These are phyloP conservation scores for Alternaria sp. DNA, from an alignment of 2,329 filamentous ascomycete genomes.

Conservation along the genomic window DNA sequence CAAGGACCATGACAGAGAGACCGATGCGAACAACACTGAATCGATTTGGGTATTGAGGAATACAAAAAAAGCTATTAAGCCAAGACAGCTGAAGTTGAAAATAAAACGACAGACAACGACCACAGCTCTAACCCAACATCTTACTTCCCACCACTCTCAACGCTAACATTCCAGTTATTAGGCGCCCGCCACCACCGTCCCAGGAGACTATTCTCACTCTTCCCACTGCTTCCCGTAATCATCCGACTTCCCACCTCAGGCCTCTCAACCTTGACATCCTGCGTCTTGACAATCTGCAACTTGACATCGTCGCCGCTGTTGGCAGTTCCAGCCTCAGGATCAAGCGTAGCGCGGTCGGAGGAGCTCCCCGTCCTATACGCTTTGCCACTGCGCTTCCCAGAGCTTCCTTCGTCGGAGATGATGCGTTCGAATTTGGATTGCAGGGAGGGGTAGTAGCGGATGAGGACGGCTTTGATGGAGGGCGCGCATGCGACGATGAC, in stretches of 20 bases:
- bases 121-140: not conserved
- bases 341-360: constrained; percentile 7
- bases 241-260: not conserved
- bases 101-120: no score
- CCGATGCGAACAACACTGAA: not conserved
- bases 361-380: constrained; percentile 1
- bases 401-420: constrained; percentile 6
- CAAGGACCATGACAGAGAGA: not conserved
- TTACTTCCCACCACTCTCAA: not conserved
- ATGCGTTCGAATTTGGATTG: constrained; percentile 31
- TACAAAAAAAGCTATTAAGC: not conserved
- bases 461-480: constrained; percentile 41
- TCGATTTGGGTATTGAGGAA: not conserved
- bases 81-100: no score
- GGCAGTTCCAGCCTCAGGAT: not conserved
- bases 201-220: constrained; percentile 2
- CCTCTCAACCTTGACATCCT: constrained; percentile 10
- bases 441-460: constrained; percentile 37
- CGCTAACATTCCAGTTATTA: constrained; percentile 19
- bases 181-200: constrained; percentile 25
- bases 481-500: constrained; percentile 49
- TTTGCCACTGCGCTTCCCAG: not conserved
- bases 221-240: constrained; percentile 7
- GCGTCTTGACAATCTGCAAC: constrained; percentile 8
- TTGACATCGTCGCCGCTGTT: not conserved